These are phyloP conservation scores for Crucibulum laeve DNA, from an alignment of 768 basidiomycete genomes.

Conservation along the genomic window DNA sequence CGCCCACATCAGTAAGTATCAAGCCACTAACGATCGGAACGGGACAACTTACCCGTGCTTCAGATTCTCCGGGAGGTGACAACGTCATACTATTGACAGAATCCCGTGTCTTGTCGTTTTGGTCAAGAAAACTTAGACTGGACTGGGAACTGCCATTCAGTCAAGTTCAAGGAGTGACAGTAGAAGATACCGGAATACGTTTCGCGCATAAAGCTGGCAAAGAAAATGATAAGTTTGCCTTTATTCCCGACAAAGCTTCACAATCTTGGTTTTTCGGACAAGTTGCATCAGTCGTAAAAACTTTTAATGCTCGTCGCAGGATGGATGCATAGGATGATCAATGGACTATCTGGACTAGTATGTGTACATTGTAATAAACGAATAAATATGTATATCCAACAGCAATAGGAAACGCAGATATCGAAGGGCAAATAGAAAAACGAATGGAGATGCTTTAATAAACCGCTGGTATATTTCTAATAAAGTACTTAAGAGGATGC, in stretches of 20 bases:
- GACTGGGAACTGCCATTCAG: conserved; percentile 91
- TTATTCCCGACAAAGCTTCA: conserved; percentile 69
- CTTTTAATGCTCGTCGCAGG: conserved; percentile 68
- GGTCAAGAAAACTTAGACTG: conserved; percentile 77
- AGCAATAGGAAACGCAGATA: no score
- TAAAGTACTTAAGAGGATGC: no score
- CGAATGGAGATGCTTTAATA: no score
- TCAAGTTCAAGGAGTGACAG: conserved; percentile 81
- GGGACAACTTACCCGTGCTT: conserved; percentile 5
- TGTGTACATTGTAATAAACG: no score
- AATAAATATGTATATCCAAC: no score
- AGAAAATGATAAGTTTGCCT: conserved; percentile 71
- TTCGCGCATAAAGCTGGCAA: conserved; percentile 77
- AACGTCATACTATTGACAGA: conserved; percentile 78
- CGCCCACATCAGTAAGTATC: conserved; percentile 77
- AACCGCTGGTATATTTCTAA: no score
- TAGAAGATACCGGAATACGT: conserved; percentile 88
- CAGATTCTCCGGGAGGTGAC: conserved; percentile 79
- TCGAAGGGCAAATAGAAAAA: no score
- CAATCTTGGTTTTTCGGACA: conserved; percentile 81
- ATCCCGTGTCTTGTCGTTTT: conserved; percentile 75
- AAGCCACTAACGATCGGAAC: background rate
- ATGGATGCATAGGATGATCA: conserved; percentile 46
- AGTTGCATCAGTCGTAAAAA: conserved; percentile 70
- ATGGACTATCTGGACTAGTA: conserved; percentile 9